Percentiles rank a stretch among this genome's conserved stretches.
These are phyloP conservation scores for Allium cepa DNA, from an alignment of 106 monocot genomes.

Conservation along the genomic window DNA sequence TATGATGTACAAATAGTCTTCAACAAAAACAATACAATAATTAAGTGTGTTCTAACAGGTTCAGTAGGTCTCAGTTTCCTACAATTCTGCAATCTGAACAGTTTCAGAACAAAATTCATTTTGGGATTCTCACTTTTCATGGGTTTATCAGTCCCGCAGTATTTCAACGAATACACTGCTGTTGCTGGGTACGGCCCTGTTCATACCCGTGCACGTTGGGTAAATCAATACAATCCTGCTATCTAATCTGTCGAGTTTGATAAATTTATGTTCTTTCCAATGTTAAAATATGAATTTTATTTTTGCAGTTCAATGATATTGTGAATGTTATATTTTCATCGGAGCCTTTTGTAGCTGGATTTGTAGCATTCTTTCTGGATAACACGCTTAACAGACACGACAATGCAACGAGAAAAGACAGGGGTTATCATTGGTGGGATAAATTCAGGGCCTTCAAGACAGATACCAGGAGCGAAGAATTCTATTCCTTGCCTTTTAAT, in stretches of 20 bases:
- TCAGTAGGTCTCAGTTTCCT: slow-evolving; percentile 74
- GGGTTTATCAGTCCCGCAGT: slow-evolving; percentile 94
- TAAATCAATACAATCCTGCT: slow-evolving; percentile 14
- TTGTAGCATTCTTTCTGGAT: slow-evolving; percentile 22
- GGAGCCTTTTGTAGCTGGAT: slow-evolving; percentile 22
- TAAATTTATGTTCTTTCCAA: no score
- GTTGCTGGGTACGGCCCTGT: slow-evolving; percentile 94
- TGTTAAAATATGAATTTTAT: not conserved
- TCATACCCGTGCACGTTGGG: slow-evolving; percentile 85
- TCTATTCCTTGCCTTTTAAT: slow-evolving; percentile 29
- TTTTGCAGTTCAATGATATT: slow-evolving; percentile 23
- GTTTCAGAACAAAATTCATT: slow-evolving; percentile 93
- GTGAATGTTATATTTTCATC: slow-evolving; percentile 25
- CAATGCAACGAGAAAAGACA: slow-evolving; percentile 14
- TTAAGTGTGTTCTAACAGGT: slow-evolving; percentile 31
- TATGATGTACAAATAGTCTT: no score
- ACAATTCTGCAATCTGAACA: slow-evolving; percentile 96
- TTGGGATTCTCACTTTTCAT: slow-evolving; percentile 85
- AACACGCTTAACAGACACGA: slow-evolving; percentile 15
- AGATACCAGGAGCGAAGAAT: slow-evolving; percentile 21
- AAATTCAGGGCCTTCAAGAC: slow-evolving; percentile 25
- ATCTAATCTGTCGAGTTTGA: no score
- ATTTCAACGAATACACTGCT: slow-evolving; percentile 98
- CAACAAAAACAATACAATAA: no score
- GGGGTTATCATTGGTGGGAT: slow-evolving; percentile 30